phyloP scores from a whole-genome alignment of 305 asterid species.

The Ajuga reptans region DNA sequence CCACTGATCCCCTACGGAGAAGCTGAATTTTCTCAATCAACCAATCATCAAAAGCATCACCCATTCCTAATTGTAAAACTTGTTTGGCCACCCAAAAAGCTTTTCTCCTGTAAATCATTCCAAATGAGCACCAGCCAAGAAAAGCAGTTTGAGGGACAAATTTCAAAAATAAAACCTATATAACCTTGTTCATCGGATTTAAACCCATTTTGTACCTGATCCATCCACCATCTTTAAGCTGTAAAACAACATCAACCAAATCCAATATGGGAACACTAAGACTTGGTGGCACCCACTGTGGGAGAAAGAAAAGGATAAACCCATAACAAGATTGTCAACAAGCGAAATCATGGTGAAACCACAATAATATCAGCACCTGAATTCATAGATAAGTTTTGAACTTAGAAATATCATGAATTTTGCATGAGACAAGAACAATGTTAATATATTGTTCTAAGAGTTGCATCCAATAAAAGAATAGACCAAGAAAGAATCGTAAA shows the following conservation, averaged over 20 bases:
- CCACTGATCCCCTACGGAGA: slow-evolving; percentile 76
- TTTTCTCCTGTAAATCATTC: slow-evolving; percentile 58
- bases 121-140: slow-evolving; percentile 22
- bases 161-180: slow-evolving; percentile 6
- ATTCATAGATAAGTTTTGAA: background rate
- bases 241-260: slow-evolving; percentile 83
- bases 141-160: slow-evolving; percentile 17
- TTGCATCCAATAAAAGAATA: background rate
- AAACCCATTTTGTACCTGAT: slow-evolving; percentile 52
- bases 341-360: background rate
- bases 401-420: slow-evolving; percentile 1
- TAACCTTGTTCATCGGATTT: slow-evolving; percentile 9
- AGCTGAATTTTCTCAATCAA: slow-evolving; percentile 79
- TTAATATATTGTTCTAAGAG: background rate
- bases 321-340: slow-evolving; percentile 17
- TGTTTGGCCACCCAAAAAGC: slow-evolving; percentile 98
- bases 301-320: slow-evolving; percentile 24
- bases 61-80: slow-evolving; percentile 95
- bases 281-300: slow-evolving; percentile 94
- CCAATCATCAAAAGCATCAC: slow-evolving; percentile 99
- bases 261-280: slow-evolving; percentile 72
- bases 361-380: background rate
- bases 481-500: background rate
- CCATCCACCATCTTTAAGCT: slow-evolving; percentile 99
- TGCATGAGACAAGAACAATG: background rate